Evolutionary conservation across 1,284 basidiomycete genomes (phyloP).

Genomic region (Sporisorium reilianum): DNA sequence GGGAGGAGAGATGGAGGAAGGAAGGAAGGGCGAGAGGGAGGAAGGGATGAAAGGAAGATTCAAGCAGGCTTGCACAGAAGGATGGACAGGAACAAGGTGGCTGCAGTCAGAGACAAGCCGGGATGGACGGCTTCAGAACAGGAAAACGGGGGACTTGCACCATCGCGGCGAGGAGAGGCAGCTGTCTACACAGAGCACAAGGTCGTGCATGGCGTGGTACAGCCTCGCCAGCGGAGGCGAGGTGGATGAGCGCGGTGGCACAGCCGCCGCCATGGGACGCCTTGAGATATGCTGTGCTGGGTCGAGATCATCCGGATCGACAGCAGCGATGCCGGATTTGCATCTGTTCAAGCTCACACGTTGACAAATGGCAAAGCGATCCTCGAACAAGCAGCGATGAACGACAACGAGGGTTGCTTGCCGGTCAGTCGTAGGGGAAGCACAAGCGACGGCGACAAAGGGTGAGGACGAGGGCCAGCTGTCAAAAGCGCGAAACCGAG

Average conservation of each 20-base stretch:
- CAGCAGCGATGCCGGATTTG: not conserved
- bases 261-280: not conserved
- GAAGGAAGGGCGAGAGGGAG: conserved; percentile 11
- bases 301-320: not conserved
- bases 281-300: not conserved
- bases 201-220: conserved; percentile 11
- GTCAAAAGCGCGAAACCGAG: conserved; percentile 12
- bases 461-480: conserved; percentile 18
- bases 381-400: not conserved
- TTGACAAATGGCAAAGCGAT: not conserved
- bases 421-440: not conserved
- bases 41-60: not conserved
- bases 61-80: not conserved
- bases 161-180: not conserved
- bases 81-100: too few relatives aligned
- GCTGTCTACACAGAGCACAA: conserved; percentile 6
- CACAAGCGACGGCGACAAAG: not conserved
- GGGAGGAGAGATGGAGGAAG: conserved; percentile 11
- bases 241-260: conserved; percentile 7
- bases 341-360: not conserved
- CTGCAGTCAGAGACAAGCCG: too few relatives aligned
- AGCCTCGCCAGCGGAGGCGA: not conserved
- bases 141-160: not conserved
- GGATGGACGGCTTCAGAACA: too few relatives aligned
- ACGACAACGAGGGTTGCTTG: not conserved